Evolutionary conservation across 371 early-diverging fungal species (phyloP).

Genomic region (Coemansia sp.): DNA sequence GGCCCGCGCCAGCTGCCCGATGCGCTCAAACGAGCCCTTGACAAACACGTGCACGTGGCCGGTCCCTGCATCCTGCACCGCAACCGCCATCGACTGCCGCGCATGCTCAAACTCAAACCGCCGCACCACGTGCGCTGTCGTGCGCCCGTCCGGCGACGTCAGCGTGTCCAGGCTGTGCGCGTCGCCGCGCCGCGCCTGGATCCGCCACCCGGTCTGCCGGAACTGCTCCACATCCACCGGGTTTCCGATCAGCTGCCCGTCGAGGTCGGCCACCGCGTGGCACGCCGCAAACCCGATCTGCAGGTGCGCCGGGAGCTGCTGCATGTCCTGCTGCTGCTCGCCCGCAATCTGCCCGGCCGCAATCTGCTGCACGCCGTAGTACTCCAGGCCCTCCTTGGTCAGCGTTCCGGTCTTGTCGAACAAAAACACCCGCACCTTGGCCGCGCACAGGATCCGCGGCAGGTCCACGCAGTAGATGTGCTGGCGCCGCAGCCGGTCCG

Average conservation of each 20-base stretch:
- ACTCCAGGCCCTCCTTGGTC: conserved; percentile 65
- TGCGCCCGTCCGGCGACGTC: conserved; percentile 39
- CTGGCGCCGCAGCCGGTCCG: conserved; percentile 63
- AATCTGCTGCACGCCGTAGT: conserved; percentile 30
- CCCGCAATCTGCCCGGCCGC: background rate
- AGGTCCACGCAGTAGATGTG: conserved; percentile 75
- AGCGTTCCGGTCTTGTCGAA: conserved; percentile 85
- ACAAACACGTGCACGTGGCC: conserved; percentile 64
- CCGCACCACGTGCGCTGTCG: conserved; percentile 58
- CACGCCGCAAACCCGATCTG: conserved; percentile 75
- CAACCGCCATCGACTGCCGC: conserved; percentile 82
- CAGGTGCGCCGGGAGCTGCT: conserved; percentile 51
- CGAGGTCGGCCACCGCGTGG: conserved; percentile 68
- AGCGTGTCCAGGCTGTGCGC: conserved; percentile 54
- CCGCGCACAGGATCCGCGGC: conserved; percentile 83
- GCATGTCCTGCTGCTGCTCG: conserved; percentile 21
- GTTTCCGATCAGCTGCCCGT: conserved; percentile 72
- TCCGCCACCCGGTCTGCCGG: conserved; percentile 56
- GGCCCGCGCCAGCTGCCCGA: conserved; percentile 52
- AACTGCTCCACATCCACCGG: conserved; percentile 88
- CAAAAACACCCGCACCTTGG: conserved; percentile 85
- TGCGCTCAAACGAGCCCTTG: conserved; percentile 79
- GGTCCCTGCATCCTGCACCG: conserved; percentile 62
- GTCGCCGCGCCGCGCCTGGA: conserved; percentile 11
- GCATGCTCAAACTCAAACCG: conserved; percentile 87